Evolutionary conservation across 169 alveolate genomes (phyloP), one percentile per base, ranked within the genome.

Genomic region (Babesia sp.): DNA sequence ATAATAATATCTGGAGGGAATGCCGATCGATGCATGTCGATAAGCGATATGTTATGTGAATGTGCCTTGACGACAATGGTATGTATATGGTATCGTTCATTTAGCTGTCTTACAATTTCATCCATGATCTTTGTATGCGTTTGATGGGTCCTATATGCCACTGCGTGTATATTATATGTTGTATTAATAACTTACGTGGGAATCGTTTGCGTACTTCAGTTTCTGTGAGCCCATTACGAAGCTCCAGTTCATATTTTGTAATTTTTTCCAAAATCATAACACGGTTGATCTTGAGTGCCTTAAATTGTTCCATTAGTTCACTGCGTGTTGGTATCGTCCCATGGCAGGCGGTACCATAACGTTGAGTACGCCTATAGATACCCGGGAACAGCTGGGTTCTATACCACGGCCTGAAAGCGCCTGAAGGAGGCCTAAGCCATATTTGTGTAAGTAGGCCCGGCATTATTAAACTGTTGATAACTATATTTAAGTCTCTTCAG

Each of bases 41-140:
- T 28, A 20, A 74, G 63, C 29, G 69, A 29, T 0, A 80, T 34
- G 53, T 50, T 71, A 45, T 54, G 63, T 51, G 83, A 55, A 9
- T 80, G 88, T 28, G 88, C 88, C 77, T 80, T 80, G 22, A 80
- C 55, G 16, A 71, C 88, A 29, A 33, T 58, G 22, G 71, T 41
- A 37, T 71, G 60, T 26, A 80, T 24, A 8, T 22, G 22, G 37
- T 71, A 80, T 20, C 41, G 34, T 24, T 80, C 77, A 28, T n/a
- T 46, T 45, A 80, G 61, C 26, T 46, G 83, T 16, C 70, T 34
- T 42, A 71, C 24, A 2, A 80, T 68, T 18, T 76, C 54, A 7
- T 69, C 76, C 88, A 80, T 80, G 16, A 80, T 61, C 33, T 46
- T 37, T 28, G 33, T 48, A 70, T 80, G 88, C 1, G 71, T 80